phyloP scores from a whole-genome alignment of 2,329 filamentous ascomycete genomes.

The Trichoderma koningii region DNA sequence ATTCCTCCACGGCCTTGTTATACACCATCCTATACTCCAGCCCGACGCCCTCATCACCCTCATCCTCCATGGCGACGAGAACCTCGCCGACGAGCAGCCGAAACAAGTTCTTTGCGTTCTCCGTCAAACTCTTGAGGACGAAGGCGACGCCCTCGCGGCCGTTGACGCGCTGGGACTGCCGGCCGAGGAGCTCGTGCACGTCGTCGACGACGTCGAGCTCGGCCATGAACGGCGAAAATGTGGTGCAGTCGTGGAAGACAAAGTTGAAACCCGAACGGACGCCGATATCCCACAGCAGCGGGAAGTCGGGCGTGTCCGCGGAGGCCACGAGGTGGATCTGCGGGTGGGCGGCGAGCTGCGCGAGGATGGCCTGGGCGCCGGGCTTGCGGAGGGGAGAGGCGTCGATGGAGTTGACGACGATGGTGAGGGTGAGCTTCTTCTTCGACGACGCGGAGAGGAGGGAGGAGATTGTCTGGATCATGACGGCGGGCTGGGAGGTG shows the following conservation, averaged over 20 bases:
- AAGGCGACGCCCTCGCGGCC: slow-evolving; percentile 91
- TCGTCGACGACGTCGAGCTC: slow-evolving; percentile 87
- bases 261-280: slow-evolving; percentile 83
- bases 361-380: slow-evolving; percentile 69
- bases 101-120: slow-evolving; percentile 89
- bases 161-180: slow-evolving; percentile 75
- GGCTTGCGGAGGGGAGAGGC: slow-evolving; percentile 72
- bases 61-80: slow-evolving; percentile 67
- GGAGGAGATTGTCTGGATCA: slow-evolving; percentile 66
- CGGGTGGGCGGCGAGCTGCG: slow-evolving; percentile 73
- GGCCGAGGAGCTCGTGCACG: slow-evolving; percentile 82
- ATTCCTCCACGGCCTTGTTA: slow-evolving; percentile 93
- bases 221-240: slow-evolving; percentile 71
- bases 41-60: slow-evolving; percentile 60
- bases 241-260: slow-evolving; percentile 91
- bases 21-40: slow-evolving; percentile 92
- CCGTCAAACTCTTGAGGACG: slow-evolving; percentile 84
- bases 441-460: slow-evolving; percentile 50
- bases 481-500: slow-evolving; percentile 66
- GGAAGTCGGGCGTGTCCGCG: slow-evolving; percentile 83
- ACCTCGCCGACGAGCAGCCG: slow-evolving; percentile 82
- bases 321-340: slow-evolving; percentile 75
- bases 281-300: slow-evolving; percentile 85
- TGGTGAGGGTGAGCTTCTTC: slow-evolving; percentile 53
- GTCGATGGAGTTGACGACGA: slow-evolving; percentile 88